phyloP scores from a whole-genome alignment of 257 asterid species.

The Solanum gracilifrons region DNA sequence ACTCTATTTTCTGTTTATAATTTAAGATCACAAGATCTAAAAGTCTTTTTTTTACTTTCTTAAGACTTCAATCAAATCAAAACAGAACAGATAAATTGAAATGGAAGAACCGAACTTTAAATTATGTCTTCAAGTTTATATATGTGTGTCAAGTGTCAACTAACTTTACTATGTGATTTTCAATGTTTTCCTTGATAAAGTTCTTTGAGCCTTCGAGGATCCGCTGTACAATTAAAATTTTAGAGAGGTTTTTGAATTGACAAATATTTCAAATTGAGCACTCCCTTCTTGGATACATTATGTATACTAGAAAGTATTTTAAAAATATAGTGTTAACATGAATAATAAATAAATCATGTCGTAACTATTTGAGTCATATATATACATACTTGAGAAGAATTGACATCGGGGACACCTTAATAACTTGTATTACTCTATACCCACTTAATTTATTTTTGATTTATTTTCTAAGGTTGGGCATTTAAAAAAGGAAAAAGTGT shows the following conservation, averaged over 20 bases:
- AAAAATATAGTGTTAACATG: no score
- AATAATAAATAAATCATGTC: no score
- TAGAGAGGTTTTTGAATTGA: neutral
- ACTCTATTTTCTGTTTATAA: no score
- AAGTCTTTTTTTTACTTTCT: accelerated
- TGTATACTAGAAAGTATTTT: no score
- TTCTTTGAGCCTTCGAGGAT: neutral
- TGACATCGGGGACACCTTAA: no score
- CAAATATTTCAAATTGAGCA: neutral
- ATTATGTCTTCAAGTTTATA: neutral
- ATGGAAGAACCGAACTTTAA: neutral
- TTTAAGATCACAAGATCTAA: neutral
- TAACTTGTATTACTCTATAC: no score
- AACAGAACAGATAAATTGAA: neutral
- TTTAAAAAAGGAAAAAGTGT: no score
- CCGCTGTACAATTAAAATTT: neutral
- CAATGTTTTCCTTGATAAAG: neutral
- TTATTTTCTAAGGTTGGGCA: no score
- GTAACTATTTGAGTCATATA: no score
- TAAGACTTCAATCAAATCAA: neutral
- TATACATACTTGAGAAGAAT: no score
- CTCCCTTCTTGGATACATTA: no score
- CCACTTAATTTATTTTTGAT: no score
- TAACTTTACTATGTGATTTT: neutral
- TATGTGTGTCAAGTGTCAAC: neutral